Conservation (phyloP, 2,329 filamentous ascomycete species). For the Paecilomyces sp. region DNA sequence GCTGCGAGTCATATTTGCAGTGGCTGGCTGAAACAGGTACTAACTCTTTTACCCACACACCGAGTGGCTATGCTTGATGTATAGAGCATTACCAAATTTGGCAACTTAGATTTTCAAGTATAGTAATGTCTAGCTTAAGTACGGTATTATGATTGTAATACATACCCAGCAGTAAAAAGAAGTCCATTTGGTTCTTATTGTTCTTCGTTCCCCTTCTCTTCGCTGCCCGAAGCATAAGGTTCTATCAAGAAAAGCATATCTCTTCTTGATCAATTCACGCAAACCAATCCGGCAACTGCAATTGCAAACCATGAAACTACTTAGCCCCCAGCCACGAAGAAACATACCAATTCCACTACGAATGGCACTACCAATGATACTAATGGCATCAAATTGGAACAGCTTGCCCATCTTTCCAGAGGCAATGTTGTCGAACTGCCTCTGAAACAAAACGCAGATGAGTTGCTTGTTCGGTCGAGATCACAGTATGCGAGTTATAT, state of each 20-base stretch:
- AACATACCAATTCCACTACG: neutral
- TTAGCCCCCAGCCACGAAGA: neutral
- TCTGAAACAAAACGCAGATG: neutral
- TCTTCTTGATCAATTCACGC: neutral
- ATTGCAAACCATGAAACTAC: neutral
- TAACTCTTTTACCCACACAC: neutral
- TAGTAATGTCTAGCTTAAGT: neutral
- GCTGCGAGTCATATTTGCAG: neutral
- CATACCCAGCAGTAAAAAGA: neutral
- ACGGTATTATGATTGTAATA: neutral
- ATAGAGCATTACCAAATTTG: neutral
- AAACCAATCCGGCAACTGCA: neutral
- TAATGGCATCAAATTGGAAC: neutral
- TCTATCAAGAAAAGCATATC: neutral
- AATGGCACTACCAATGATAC: neutral
- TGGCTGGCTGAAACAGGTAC: neutral
- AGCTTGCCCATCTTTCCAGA: neutral
- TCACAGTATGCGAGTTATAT: neutral
- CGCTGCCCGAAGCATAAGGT: neutral
- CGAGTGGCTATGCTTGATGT: neutral
- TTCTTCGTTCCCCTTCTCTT: neutral
- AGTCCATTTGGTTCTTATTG: neutral
- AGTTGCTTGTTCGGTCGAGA: neutral
- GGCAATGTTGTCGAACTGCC: neutral
- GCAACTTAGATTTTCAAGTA: neutral